A percentile compares a stretch with the other conserved stretches of the same genome.
Evolutionary conservation across 352 stramenopile species (phyloP).

Genomic region (Globisporangium yorkense): DNA sequence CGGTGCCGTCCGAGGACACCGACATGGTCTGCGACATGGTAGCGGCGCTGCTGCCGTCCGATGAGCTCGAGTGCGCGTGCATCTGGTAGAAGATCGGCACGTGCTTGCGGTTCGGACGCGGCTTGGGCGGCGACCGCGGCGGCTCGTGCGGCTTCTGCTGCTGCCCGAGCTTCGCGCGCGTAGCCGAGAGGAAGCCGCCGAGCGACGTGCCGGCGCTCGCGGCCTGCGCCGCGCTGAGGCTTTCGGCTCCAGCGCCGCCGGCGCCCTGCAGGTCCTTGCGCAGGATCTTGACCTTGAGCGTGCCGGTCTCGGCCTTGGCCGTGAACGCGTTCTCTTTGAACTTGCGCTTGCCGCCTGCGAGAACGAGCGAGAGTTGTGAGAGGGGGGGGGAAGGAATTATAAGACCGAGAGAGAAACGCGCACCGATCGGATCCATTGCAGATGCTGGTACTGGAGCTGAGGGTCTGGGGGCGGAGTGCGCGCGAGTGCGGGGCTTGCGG

Average conservation of each 20-base stretch:
- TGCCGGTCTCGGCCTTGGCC: slow-evolving; percentile 66
- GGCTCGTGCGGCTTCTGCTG: slow-evolving; percentile 4
- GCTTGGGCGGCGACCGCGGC: slow-evolving; percentile 53
- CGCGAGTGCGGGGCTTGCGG: not conserved
- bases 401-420: not conserved
- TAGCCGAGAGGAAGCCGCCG: slow-evolving; percentile 6
- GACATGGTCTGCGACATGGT: slow-evolving; percentile 23
- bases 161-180: slow-evolving; percentile 1
- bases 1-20: slow-evolving; percentile 19
- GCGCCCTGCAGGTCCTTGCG: slow-evolving; percentile 30
- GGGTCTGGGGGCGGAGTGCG: no score
- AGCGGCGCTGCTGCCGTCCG: slow-evolving; percentile 27
- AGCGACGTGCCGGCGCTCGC: slow-evolving; percentile 1
- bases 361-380: not conserved
- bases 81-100: slow-evolving; percentile 78
- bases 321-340: slow-evolving; percentile 73
- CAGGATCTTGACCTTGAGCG: slow-evolving; percentile 76
- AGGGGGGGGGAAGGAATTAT: not conserved
- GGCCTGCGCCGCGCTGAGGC: not conserved
- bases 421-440: slow-evolving; percentile 15
- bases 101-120: slow-evolving; percentile 75
- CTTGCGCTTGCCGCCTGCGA: slow-evolving; percentile 54
- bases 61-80: slow-evolving; percentile 21
- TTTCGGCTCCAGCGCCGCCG: not conserved
- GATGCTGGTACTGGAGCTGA: not conserved